A percentile compares a stretch with the other conserved stretches of the same genome.
Conservation (phyloP, 805 yeast genomes). For the Candida boidinii region DNA sequence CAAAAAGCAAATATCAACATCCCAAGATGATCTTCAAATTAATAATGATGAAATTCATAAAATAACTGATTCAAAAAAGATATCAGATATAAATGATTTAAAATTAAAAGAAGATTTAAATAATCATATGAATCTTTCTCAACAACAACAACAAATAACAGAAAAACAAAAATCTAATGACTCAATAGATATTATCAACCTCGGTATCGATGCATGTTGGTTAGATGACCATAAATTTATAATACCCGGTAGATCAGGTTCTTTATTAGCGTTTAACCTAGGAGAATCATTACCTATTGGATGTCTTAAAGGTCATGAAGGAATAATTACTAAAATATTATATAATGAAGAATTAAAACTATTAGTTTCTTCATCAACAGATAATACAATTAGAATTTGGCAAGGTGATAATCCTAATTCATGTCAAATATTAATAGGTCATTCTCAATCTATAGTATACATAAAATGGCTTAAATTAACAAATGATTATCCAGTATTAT, state of each 20-base stretch:
- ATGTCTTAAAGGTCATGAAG: constrained; percentile 55
- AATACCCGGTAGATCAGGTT: constrained; percentile 50
- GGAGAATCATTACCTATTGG: constrained; percentile 41
- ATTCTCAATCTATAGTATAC: constrained; percentile 47
- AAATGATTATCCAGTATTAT: constrained; percentile 18
- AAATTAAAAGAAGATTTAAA: too few relatives aligned
- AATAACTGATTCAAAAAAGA: too few relatives aligned
- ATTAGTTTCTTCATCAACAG: constrained; percentile 73
- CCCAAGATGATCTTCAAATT: background rate
- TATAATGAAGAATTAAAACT: constrained; percentile 46
- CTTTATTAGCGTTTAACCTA: constrained; percentile 47
- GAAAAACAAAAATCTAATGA: constrained; percentile 10
- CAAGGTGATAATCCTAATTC: constrained; percentile 51
- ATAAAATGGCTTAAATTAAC: constrained; percentile 42
- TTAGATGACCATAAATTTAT: constrained; percentile 61
- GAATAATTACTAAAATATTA: constrained; percentile 43
- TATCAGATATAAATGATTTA: too few relatives aligned
- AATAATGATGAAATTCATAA: constrained; percentile 6
- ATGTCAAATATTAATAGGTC: constrained; percentile 40
- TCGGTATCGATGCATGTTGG: constrained; percentile 64
- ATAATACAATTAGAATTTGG: constrained; percentile 68
- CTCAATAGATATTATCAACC: constrained; percentile 1
- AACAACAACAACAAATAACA: constrained; percentile 14
- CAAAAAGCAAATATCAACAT: background rate
- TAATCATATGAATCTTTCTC: background rate